phyloP scores from a whole-genome alignment of 257 asterid genomes.

The Hygrophila difformis region DNA sequence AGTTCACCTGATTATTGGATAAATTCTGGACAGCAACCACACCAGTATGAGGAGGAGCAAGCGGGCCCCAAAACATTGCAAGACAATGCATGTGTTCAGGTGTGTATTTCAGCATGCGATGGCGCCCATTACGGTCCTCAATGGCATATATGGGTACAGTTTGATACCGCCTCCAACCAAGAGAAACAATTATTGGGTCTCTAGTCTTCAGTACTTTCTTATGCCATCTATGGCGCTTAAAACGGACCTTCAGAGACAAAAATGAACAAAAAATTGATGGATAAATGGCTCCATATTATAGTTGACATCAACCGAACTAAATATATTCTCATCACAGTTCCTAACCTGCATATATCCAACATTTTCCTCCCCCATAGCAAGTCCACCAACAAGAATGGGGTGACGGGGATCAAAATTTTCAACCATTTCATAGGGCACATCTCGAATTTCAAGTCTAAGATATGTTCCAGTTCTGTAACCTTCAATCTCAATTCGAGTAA shows the following conservation, averaged over 20 bases:
- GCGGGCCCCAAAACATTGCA: conserved; percentile 99
- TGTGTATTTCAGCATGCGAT: conserved; percentile 95
- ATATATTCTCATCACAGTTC: conserved; percentile 1
- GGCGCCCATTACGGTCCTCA: conserved; percentile 89
- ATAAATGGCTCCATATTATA: not conserved
- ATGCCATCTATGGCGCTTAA: conserved; percentile 98
- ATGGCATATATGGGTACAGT: conserved; percentile 83
- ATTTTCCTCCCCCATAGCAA: conserved; percentile 82
- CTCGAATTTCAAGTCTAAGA: conserved; percentile 77
- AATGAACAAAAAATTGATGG: not conserved
- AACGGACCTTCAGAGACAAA: conserved; percentile 47
- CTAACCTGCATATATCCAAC: conserved; percentile 96
- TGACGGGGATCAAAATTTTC: conserved; percentile 89
- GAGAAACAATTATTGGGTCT: conserved; percentile 94
- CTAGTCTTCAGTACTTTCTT: conserved; percentile 89
- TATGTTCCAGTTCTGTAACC: conserved; percentile 90
- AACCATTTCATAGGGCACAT: conserved; percentile 90
- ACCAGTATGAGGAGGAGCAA: conserved; percentile 92
- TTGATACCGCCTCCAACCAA: conserved; percentile 99
- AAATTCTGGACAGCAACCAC: conserved; percentile 86
- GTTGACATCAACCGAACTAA: not conserved
- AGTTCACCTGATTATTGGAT: conserved; percentile 77
- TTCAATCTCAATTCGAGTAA: conserved; percentile 70
- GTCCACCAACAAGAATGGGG: conserved; percentile 91
- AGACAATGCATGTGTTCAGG: conserved; percentile 99